These are phyloP conservation scores for Wickerhamiella lipophila DNA, from an alignment of 805 yeast species.

Conservation along the genomic window DNA sequence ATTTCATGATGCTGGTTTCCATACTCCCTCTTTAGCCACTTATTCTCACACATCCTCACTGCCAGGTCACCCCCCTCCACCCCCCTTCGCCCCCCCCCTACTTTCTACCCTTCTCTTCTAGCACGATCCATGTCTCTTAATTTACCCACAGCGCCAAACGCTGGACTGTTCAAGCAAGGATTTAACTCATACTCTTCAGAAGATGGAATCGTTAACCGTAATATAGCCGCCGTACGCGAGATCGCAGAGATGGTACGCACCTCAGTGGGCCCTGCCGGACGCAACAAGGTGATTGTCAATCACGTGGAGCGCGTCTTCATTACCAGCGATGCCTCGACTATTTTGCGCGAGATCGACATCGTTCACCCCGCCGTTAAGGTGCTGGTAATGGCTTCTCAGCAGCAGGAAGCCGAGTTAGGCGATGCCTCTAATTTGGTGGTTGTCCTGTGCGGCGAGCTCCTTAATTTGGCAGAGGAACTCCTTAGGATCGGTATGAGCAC, in stretches of 20 bases:
- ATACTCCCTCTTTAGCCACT: too few relatives aligned
- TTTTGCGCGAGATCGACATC: constrained; percentile 82
- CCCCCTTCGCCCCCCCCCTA: not conserved
- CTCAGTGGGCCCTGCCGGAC: constrained; percentile 94
- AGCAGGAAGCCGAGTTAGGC: constrained; percentile 95
- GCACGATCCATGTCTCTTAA: constrained; percentile 33
- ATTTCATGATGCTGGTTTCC: too few relatives aligned
- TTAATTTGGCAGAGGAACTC: constrained; percentile 75
- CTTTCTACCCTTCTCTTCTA: not conserved
- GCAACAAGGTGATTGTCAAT: constrained; percentile 91
- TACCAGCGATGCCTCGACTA: constrained; percentile 97
- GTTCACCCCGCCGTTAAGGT: constrained; percentile 96
- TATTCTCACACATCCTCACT: too few relatives aligned
- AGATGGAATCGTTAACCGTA: constrained; percentile 89
- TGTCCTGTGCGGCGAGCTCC: constrained; percentile 82
- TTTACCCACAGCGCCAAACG: constrained; percentile 83
- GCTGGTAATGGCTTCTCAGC: constrained; percentile 90
- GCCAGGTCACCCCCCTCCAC: not conserved
- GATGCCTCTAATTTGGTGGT: constrained; percentile 89
- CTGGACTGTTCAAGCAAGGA: constrained; percentile 92
- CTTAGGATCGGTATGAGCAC: constrained; percentile 77
- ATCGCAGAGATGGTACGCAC: constrained; percentile 83
- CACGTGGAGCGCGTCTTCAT: constrained; percentile 73
- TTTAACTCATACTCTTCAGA: constrained; percentile 74
- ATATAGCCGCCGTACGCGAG: constrained; percentile 89